Conservation (phyloP, 2,329 filamentous ascomycete species). For the Aspergillus ochraceoroseus region DNA sequence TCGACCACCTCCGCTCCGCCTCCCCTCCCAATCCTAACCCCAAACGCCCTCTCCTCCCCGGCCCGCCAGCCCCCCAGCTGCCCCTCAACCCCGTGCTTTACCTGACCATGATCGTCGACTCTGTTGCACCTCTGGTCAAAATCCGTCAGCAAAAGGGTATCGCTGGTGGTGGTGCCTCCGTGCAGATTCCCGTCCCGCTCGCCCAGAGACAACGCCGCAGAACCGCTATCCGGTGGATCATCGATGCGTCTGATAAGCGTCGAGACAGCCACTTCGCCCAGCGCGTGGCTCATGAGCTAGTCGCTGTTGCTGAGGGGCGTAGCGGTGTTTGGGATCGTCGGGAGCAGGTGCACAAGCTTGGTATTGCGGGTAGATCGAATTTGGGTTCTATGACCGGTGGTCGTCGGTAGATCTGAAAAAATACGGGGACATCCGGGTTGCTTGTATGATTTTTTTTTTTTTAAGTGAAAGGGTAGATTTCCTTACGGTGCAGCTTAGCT, state of each 20-base stretch:
- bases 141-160: constrained; percentile 71
- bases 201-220: constrained; percentile 69
- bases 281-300: constrained; percentile 77
- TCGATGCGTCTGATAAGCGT: constrained; percentile 76
- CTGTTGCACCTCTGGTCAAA: constrained; percentile 79
- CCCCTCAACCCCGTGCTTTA: constrained; percentile 87
- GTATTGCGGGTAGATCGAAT: constrained; percentile 73
- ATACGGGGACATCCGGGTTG: too few species aligned
- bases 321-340: constrained; percentile 82
- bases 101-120: constrained; percentile 85
- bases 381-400: constrained; percentile 5
- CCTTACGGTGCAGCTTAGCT: too few species aligned
- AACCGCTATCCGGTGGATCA: constrained; percentile 79
- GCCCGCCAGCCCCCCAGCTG: constrained; percentile 71
- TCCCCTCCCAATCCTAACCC: constrained; percentile 72
- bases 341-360: constrained; percentile 71
- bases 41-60: constrained; percentile 55
- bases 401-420: neutral
- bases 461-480: too few species aligned
- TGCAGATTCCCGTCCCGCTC: constrained; percentile 78
- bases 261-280: constrained; percentile 68
- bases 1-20: constrained; percentile 77
- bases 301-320: constrained; percentile 80
- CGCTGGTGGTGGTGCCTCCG: constrained; percentile 76
- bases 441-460: too few species aligned